Conservation (phyloP, 2,329 filamentous ascomycete species). For the Aspergillus versicolor region DNA sequence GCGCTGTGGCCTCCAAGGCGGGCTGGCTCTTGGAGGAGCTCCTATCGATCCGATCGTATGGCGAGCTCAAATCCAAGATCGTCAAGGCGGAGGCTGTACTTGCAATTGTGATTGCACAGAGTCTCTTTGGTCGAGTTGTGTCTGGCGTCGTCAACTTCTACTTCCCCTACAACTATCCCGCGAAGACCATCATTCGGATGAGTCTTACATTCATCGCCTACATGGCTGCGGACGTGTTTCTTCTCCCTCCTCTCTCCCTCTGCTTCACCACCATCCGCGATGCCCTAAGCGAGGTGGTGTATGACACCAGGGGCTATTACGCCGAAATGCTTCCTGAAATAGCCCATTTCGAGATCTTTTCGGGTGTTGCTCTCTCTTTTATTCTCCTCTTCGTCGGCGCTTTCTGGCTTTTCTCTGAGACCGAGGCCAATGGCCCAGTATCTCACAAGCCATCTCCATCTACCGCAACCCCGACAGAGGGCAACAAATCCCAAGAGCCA, state of each 20-base stretch:
- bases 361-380: neutral
- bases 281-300: conserved; percentile 4
- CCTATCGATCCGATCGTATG: neutral
- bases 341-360: neutral
- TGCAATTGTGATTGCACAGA: neutral
- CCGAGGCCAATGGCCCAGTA: no score
- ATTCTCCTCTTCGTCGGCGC: neutral
- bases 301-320: neutral
- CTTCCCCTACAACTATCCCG: conserved; percentile 10
- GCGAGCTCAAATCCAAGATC: neutral
- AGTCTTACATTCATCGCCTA: neutral
- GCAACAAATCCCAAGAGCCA: neutral
- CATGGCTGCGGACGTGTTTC: neutral
- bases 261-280: conserved; percentile 12
- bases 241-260: conserved; percentile 4
- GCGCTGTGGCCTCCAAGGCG: neutral
- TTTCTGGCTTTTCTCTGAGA: neutral
- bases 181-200: conserved; percentile 1
- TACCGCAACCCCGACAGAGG: neutral
- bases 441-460: neutral
- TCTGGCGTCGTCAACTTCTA: conserved; percentile 5
- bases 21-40: conserved; percentile 5
- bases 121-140: neutral
- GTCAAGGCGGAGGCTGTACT: neutral
- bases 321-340: neutral